Evolutionary conservation across 768 basidiomycete species (phyloP).

Genomic region (Collybiopsis luxurians): DNA sequence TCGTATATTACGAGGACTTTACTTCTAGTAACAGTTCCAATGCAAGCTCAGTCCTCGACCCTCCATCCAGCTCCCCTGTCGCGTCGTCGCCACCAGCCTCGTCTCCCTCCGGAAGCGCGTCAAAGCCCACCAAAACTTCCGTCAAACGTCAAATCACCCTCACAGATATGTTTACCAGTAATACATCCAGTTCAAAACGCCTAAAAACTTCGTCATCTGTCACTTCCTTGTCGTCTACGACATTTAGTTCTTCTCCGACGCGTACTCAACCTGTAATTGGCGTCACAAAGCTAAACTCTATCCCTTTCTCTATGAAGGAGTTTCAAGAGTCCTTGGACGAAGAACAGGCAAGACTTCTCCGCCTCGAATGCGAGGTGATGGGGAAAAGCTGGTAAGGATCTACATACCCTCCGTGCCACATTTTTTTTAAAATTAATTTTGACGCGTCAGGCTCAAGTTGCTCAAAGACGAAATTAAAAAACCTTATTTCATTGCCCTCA

Average conservation of each 20-base stretch:
- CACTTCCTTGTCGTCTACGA: slow-evolving; percentile 17
- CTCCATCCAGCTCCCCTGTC: background rate
- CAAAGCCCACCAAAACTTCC: slow-evolving; percentile 13
- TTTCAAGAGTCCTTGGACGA: slow-evolving; percentile 54
- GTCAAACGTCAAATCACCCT: slow-evolving; percentile 63
- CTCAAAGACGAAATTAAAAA: slow-evolving; percentile 74
- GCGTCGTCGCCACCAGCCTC: background rate
- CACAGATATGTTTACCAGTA: slow-evolving; percentile 55
- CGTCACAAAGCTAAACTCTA: slow-evolving; percentile 49
- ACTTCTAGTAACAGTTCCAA: background rate
- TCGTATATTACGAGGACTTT: slow-evolving; percentile 17
- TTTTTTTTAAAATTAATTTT: background rate
- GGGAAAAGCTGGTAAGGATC: slow-evolving; percentile 63
- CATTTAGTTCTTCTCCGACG: slow-evolving; percentile 8
- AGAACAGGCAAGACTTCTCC: slow-evolving; percentile 54
- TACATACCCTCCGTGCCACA: background rate
- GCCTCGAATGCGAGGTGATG: slow-evolving; percentile 71
- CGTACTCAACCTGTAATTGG: slow-evolving; percentile 13
- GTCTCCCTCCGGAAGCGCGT: slow-evolving; percentile 9
- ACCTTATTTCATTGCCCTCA: slow-evolving; percentile 73
- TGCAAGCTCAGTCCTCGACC: background rate
- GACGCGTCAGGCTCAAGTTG: slow-evolving; percentile 58
- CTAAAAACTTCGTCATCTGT: slow-evolving; percentile 32
- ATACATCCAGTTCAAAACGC: slow-evolving; percentile 44
- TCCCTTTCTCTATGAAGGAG: slow-evolving; percentile 62